Percentiles rank a stretch among this genome's conserved stretches.
These are phyloP conservation scores for Rhodotorula kratochvilovae DNA, from an alignment of 768 basidiomycete species.

Conservation along the genomic window DNA sequence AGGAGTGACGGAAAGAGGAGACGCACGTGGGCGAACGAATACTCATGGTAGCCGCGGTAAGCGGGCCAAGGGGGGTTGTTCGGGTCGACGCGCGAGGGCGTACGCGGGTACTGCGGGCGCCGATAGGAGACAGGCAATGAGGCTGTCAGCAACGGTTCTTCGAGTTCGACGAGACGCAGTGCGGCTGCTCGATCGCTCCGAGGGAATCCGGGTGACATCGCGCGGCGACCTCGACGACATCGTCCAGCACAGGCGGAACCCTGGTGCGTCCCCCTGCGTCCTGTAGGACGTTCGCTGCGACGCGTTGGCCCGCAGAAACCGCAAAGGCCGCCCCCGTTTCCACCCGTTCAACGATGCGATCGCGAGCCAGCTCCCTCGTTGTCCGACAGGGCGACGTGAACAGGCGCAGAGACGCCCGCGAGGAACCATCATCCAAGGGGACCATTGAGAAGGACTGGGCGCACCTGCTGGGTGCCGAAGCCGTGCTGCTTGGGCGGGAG, in stretches of 20 bases:
- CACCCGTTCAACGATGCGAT: no score
- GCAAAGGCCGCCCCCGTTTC: no score
- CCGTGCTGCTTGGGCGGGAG: slow-evolving; percentile 50
- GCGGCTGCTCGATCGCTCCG: not conserved
- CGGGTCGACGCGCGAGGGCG: slow-evolving; percentile 46
- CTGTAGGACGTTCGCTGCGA: no score
- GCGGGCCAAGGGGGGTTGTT: slow-evolving; percentile 42
- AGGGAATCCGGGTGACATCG: no score
- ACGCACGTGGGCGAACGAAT: slow-evolving; percentile 59
- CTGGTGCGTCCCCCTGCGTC: no score
- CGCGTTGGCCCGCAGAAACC: not conserved
- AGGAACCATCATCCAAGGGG: not conserved
- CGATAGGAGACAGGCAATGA: not conserved
- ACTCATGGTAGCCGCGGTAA: slow-evolving; percentile 53
- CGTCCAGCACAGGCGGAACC: no score
- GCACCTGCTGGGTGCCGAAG: slow-evolving; percentile 27
- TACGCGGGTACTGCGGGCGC: slow-evolving; percentile 29
- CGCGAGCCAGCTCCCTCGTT: no score
- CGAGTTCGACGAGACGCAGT: not conserved
- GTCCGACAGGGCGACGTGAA: no score
- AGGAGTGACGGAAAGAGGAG: not conserved
- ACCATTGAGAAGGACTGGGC: not conserved
- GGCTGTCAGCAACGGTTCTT: not conserved
- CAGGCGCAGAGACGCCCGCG: no score
- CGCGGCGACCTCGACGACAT: no score